Conservation (phyloP, 108 stramenopile species). For the Aurantiochytrium sp. region DNA sequence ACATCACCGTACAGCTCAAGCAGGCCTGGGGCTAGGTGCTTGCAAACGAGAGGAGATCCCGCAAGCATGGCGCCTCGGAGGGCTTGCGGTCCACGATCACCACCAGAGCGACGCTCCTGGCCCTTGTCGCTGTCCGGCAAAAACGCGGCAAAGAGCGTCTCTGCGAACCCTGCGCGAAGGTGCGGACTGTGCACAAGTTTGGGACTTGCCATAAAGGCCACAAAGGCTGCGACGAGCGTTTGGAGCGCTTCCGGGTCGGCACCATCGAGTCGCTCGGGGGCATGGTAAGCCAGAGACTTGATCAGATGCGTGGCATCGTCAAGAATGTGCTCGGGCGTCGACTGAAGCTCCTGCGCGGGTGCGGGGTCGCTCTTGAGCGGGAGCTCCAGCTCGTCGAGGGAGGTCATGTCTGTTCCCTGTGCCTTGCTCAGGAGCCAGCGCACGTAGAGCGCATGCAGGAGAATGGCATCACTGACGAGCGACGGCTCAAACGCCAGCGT, state of each 20-base stretch:
- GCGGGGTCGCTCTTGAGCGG: background rate
- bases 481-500: background rate
- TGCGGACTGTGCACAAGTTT: constrained; percentile 30
- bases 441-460: background rate
- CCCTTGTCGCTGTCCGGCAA: constrained; percentile 36
- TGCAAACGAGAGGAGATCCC: constrained; percentile 65
- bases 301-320: constrained; percentile 20
- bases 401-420: background rate
- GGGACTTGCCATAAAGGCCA: constrained; percentile 29
- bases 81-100: constrained; percentile 53
- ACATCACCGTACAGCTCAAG: constrained; percentile 92
- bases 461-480: background rate
- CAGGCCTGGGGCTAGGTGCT: constrained; percentile 77
- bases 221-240: background rate
- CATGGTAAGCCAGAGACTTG: constrained; percentile 21
- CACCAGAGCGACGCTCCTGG: background rate
- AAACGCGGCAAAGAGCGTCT: background rate
- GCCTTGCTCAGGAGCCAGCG: background rate
- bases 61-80: constrained; percentile 58
- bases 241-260: background rate
- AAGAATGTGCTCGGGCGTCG: constrained; percentile 23
- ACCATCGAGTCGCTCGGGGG: background rate
- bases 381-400: background rate
- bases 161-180: constrained; percentile 8
- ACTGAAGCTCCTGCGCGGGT: background rate